Base-by-base conservation (phyloP, 306 rosid genomes). In the Canavalia gladiata region DNA sequence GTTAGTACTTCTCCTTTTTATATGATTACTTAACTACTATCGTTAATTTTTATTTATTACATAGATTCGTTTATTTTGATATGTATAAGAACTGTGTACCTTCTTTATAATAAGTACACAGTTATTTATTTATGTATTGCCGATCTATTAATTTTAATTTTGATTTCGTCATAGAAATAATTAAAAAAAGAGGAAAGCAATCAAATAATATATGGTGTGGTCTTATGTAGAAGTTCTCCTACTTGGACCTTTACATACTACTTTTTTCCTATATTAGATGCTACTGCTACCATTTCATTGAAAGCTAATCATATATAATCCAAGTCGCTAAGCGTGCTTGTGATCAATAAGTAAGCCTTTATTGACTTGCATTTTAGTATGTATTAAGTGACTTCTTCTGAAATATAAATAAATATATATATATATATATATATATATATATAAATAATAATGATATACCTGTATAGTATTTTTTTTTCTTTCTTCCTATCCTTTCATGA, bases 281-380 rank as follows among this genome's bases (percentile, higher is more conserved):
- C 18, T 8, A 30, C 6, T 33, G 6, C 1, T 1, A 0, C 9
- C 0, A 2, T 3, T 9, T 7, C 1, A 31, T 29, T 45, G 59
- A 18, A 8, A 2, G 56, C 50, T 31, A 52, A 81, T 81, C 29
- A 63, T 50, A 41, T 35, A 63, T 64, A 54, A 10, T 11, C 10
- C n/a, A 65, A 42, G 67, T 72, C 35, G 10, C 47, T 42, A 58
- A 75, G 45, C 42, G 41, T 46, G 12, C 77, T 47, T 50, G 42
- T 41, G 31, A 83, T 70, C 29, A 62, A 41, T 4, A 28, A 35
- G 7, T n/a, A 31, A 33, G 39, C 43, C 52, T 11, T 73, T 64
- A 43, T 29, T 42, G 43, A 43, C 18, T 7, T 41, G 13, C 28
- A 71, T 47, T 76, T 50, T 31, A 52, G n/a, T 35, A 18, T 34